phyloP scores from a whole-genome alignment of 768 basidiomycete species.

The Trametes coccinea region DNA sequence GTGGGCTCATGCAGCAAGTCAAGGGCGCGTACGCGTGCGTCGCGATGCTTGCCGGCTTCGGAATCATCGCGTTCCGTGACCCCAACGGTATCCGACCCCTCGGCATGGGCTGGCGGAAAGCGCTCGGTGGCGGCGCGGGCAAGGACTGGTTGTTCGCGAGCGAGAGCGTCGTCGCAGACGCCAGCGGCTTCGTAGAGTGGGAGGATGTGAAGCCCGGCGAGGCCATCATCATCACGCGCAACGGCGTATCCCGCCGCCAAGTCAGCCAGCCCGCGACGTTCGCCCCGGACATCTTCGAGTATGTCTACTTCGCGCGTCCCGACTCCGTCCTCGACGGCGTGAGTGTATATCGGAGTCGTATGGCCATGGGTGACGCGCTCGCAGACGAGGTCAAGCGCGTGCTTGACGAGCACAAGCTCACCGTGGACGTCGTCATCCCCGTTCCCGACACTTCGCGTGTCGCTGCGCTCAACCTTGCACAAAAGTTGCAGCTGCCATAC shows the following conservation, averaged over 20 bases:
- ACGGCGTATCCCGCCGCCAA: constrained; percentile 70
- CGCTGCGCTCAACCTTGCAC: constrained; percentile 93
- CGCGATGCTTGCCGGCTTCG: constrained; percentile 99
- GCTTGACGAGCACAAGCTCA: constrained; percentile 62
- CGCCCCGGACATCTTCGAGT: constrained; percentile 98
- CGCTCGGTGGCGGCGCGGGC: constrained; percentile 44
- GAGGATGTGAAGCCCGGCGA: constrained; percentile 94
- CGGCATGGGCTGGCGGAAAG: constrained; percentile 75
- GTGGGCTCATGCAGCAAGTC: constrained; percentile 84
- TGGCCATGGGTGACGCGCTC: constrained; percentile 98
- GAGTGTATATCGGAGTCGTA: constrained; percentile 94
- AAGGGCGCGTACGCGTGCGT: constrained; percentile 96
- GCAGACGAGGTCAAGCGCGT: constrained; percentile 84
- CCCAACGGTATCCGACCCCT: constrained; percentile 96
- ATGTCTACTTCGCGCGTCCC: constrained; percentile 96
- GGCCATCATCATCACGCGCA: constrained; percentile 92
- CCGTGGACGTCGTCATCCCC: constrained; percentile 95
- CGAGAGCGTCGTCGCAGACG: constrained; percentile 96
- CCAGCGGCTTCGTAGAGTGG: constrained; percentile 89
- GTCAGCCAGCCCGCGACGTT: constrained; percentile 72
- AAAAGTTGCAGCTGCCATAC: constrained; percentile 86
- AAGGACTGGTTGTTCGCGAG: constrained; percentile 90
- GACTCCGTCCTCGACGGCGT: constrained; percentile 97
- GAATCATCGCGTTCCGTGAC: constrained; percentile 96
- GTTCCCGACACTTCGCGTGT: constrained; percentile 97